phyloP scores from a whole-genome alignment of 805 yeast species.

The Candida broadrunensis region DNA sequence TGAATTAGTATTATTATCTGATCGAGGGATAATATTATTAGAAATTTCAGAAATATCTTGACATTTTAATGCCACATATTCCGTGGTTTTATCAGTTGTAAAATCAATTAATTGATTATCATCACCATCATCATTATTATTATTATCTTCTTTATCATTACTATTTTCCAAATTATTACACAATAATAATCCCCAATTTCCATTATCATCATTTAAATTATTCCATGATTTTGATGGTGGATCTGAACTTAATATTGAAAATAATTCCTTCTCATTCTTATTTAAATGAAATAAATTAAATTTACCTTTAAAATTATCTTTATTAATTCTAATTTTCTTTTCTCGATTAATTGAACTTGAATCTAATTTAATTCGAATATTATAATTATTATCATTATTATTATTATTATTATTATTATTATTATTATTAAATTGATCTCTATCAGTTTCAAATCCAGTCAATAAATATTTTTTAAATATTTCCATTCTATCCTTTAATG shows the following conservation, averaged over 20 bases:
- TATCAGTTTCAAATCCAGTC: constrained; percentile 56
- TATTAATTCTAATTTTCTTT: background rate
- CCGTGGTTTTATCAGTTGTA: constrained; percentile 32
- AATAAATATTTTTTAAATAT: constrained; percentile 44
- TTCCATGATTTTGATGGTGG: constrained; percentile 4
- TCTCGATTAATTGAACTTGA: constrained; percentile 11
- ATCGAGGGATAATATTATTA: constrained; percentile 46
- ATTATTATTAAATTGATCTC: background rate
- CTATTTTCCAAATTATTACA: constrained; percentile 11
- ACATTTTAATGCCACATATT: constrained; percentile 43
- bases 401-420: background rate
- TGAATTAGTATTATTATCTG: constrained; percentile 31
- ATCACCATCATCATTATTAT: constrained; percentile 2
- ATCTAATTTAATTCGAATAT: constrained; percentile 16
- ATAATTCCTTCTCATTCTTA: background rate
- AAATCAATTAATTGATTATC: constrained; percentile 25
- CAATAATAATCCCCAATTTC: constrained; percentile 17
- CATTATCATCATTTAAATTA: constrained; percentile 7
- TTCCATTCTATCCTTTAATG: constrained; percentile 56
- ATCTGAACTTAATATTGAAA: constrained; percentile 1
- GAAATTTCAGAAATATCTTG: constrained; percentile 38
- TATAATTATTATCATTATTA: constrained; percentile 2
- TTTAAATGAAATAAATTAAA: background rate
- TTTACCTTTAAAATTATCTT: background rate
- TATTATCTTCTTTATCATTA: too few species aligned